These are phyloP conservation scores for Cornus suecica DNA, from an alignment of 148 eudicot species.

Conservation along the genomic window DNA sequence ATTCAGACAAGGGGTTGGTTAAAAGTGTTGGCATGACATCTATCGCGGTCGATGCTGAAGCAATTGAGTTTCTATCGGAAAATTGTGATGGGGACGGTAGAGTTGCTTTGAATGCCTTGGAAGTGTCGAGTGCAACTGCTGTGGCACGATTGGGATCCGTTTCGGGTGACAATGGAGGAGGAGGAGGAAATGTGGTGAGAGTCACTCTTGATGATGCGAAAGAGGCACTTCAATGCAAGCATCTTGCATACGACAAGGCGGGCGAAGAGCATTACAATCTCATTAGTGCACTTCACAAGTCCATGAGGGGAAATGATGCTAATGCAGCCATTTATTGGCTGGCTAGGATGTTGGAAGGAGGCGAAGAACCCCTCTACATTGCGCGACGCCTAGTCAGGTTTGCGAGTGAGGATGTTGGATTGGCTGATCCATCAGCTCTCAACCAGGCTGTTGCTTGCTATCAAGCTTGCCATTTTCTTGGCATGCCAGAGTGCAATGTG, in stretches of 20 bases:
- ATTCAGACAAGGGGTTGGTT: slow-evolving; percentile 45
- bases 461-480: slow-evolving; percentile 77
- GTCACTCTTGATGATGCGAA: slow-evolving; percentile 57
- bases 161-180: neutral
- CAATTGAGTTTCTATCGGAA: slow-evolving; percentile 41
- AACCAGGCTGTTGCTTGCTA: slow-evolving; percentile 77
- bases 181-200: neutral
- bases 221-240: slow-evolving; percentile 82
- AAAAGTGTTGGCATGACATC: slow-evolving; percentile 21
- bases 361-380: slow-evolving; percentile 81
- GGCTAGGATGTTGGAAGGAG: slow-evolving; percentile 89
- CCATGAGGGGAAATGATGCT: slow-evolving; percentile 88
- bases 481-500: slow-evolving; percentile 90
- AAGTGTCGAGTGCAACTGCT: slow-evolving; percentile 53
- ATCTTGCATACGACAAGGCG: slow-evolving; percentile 65
- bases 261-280: slow-evolving; percentile 92
- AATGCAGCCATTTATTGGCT: slow-evolving; percentile 87
- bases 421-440: slow-evolving; percentile 73
- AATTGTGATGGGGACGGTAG: slow-evolving; percentile 92
- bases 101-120: slow-evolving; percentile 76
- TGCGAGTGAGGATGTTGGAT: slow-evolving; percentile 85
- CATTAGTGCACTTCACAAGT: slow-evolving; percentile 78
- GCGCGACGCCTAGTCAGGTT: slow-evolving; percentile 74
- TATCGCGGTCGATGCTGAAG: slow-evolving; percentile 46
- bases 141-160: slow-evolving; percentile 25